These are phyloP conservation scores for Castanea crenata DNA, from an alignment of 306 rosid genomes.

Conservation along the genomic window DNA sequence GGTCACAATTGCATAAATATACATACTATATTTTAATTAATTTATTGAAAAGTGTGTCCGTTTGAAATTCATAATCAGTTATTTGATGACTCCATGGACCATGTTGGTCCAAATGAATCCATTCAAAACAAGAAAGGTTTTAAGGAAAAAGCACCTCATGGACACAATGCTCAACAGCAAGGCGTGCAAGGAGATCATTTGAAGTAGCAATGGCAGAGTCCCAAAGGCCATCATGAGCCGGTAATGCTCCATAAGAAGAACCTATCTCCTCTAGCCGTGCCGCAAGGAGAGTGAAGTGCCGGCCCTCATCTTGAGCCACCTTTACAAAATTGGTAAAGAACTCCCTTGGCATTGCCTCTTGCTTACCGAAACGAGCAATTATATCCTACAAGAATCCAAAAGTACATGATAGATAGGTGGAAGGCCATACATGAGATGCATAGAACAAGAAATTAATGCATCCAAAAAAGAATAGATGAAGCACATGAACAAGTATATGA, in stretches of 20 bases:
- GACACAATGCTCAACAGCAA: constrained; percentile 86
- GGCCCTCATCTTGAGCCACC: constrained; percentile 90
- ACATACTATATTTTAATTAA: background rate
- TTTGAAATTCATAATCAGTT: background rate
- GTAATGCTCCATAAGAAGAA: constrained; percentile 74
- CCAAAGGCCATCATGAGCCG: constrained; percentile 87
- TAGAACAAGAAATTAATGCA: background rate
- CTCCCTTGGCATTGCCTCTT: constrained; percentile 81
- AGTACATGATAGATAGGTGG: background rate
- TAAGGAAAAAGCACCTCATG: constrained; percentile 61
- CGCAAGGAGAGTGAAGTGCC: constrained; percentile 78
- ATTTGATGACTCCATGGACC: background rate
- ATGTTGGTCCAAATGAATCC: background rate
- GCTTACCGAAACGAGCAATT: constrained; percentile 80
- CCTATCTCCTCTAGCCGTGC: constrained; percentile 70
- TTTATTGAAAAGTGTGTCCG: background rate
- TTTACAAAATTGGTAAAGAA: constrained; percentile 80
- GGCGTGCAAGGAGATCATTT: constrained; percentile 66
- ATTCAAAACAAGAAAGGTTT: background rate
- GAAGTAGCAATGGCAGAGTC: constrained; percentile 82
- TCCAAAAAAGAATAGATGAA: background rate
- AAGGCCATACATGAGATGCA: background rate
- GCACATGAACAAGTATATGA: background rate
- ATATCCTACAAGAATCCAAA: constrained; percentile 54
- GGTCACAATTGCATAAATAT: background rate